Base-by-base conservation (phyloP, 768 basidiomycete genomes). In the Auricularia sp. region DNA sequence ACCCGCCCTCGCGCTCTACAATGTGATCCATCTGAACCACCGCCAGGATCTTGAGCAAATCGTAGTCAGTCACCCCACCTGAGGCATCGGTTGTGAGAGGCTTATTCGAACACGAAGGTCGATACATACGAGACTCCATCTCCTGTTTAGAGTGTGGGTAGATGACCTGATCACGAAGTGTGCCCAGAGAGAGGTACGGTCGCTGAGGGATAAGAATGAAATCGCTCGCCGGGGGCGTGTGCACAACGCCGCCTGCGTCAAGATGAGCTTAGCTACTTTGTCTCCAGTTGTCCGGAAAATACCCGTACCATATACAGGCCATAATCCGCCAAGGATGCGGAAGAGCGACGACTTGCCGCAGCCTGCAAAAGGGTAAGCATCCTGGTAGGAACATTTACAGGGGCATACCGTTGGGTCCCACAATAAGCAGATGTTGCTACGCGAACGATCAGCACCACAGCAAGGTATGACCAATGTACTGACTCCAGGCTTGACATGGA, bases 141-240 rank as follows among this genome's bases (percentile, higher is more conserved):
- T 91, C 85, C 43, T 78, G 79, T 67, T 84, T 84, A 16, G 86
- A 87, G 74, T 98, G 90, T 4, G 96, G 96, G 73, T 99, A 99
- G 61, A 93, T 97, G 68, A 99, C 84, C 74, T 99, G 96, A 72
- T 99, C 96, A 14, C 96, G 85, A 2, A 99, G 82, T 0, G 93
- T 98, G 4, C 96, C 96, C 21, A 91, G 79, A 1, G 89, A 91
- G n/a, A 98, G 82, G 74, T 98, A 98, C 2, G 96, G 96, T 42
- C 96, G 81, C 74, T 99, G 96, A 23, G 96, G 96, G 65, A 99
- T 96, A 65, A 98, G 80, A 53, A 95, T 92, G 73, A 99, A 98
- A 64, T 94, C 84, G 3, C 84, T 83, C 3, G 92, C 87, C 6
- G 88, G 83, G 0, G 96, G 96, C 74, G 98, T 97, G 68, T 87